phyloP scores from a whole-genome alignment of 2,329 filamentous ascomycete species.

The Magnaporthiopsis poae region DNA sequence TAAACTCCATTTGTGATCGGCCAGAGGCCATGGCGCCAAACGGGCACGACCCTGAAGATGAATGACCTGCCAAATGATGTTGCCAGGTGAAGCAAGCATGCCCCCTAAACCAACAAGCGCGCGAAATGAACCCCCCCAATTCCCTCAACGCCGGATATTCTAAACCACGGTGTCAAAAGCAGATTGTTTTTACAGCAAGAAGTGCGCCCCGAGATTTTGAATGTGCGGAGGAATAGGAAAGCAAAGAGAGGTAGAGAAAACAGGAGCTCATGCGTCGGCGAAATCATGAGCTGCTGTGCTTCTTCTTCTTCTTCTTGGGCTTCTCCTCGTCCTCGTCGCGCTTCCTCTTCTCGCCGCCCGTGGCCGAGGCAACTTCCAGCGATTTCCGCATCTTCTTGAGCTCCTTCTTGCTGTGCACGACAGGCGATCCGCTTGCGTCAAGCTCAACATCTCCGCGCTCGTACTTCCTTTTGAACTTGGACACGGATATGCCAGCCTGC shows the following conservation, averaged over 20 bases:
- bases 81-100: not conserved
- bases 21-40: not conserved
- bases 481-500: constrained; percentile 58
- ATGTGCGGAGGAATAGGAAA: not conserved
- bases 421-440: constrained; percentile 53
- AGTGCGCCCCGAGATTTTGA: not conserved
- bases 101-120: not conserved
- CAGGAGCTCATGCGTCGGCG: not conserved
- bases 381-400: constrained; percentile 25
- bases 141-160: constrained; percentile 6
- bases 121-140: not conserved
- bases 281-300: constrained; percentile 14
- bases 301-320: constrained; percentile 42
- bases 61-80: not conserved
- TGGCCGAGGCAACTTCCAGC: constrained; percentile 19
- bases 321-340: constrained; percentile 57
- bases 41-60: not conserved
- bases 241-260: not conserved
- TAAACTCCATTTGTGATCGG: not conserved
- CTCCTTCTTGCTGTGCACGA: constrained; percentile 46
- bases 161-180: constrained; percentile 4
- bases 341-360: constrained; percentile 51
- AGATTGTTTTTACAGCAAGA: constrained; percentile 6
- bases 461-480: constrained; percentile 70
- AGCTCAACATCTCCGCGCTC: constrained; percentile 66